A percentile compares a stretch with the other conserved stretches of the same genome.
These are phyloP conservation scores for Crithidia fasciculata DNA, from an alignment of 208 protist species.

Conservation along the genomic window DNA sequence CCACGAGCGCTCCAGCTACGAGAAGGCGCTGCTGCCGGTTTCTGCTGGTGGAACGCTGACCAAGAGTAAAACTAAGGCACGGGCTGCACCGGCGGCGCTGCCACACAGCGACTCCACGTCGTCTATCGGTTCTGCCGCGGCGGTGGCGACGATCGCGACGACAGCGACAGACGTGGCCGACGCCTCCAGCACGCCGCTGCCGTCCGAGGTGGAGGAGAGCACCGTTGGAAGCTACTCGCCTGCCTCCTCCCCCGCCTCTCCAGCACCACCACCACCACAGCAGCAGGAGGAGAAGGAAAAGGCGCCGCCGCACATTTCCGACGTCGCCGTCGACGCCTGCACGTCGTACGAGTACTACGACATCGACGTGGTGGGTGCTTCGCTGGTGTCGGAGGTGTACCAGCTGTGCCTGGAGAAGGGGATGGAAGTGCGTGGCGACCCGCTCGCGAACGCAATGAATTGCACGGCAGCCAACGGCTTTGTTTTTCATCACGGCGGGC, in stretches of 20 bases:
- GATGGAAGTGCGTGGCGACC: conserved; percentile 23
- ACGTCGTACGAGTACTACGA: conserved; percentile 72
- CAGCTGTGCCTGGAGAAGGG: conserved; percentile 57
- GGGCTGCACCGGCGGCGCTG: neutral
- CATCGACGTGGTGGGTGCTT: conserved; percentile 64
- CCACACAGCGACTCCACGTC: conserved; percentile 6
- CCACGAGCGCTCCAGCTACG: conserved; percentile 44
- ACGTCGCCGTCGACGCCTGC: conserved; percentile 10
- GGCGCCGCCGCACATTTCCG: conserved; percentile 12
- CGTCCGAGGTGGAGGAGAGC: neutral
- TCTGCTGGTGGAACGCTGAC: conserved; percentile 18
- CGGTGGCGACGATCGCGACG: neutral
- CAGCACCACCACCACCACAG: too few relatives aligned
- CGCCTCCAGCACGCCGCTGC: neutral
- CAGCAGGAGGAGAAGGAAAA: too few relatives aligned
- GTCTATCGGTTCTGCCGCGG: conserved; percentile 7
- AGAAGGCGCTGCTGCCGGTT: conserved; percentile 25
- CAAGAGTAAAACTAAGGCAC: neutral
- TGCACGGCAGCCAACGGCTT: conserved; percentile 62
- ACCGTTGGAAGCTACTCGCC: neutral
- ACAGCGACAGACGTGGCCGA: neutral
- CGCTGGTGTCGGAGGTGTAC: conserved; percentile 75
- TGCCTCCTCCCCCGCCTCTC: neutral
- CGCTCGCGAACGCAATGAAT: conserved; percentile 13
- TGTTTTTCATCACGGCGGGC: conserved; percentile 39